A percentile compares a stretch with the other conserved stretches of the same genome.
Conservation (phyloP, 129 eudicot genomes). For the Cynara cardunculus region DNA sequence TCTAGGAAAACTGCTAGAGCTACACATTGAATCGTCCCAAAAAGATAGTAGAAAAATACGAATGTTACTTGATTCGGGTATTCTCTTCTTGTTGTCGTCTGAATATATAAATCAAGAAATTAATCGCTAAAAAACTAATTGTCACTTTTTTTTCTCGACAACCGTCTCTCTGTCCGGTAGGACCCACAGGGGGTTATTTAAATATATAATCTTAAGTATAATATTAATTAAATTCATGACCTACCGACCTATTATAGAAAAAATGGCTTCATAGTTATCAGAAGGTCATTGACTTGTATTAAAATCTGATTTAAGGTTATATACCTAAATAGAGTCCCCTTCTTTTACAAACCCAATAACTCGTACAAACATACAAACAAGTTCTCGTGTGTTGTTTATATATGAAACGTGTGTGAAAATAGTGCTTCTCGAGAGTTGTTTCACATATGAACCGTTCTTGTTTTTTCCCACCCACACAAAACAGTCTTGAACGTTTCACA, state of each 20-base stretch:
- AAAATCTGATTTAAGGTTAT: no score
- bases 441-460: neutral
- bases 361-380: neutral
- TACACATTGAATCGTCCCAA: constrained; percentile 15
- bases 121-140: neutral
- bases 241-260: no score
- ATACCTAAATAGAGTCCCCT: neutral
- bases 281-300: no score
- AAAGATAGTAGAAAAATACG: constrained; percentile 14
- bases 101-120: neutral
- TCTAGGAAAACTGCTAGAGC: constrained; percentile 11
- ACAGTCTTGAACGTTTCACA: neutral
- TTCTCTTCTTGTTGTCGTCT: neutral
- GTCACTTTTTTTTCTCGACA: no score
- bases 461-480: neutral
- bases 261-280: no score
- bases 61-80: neutral
- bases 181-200: no score
- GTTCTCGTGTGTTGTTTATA: neutral
- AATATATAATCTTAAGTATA: no score
- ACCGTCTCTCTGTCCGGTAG: no score
- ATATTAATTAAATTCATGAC: no score
- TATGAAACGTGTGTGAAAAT: no score
- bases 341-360: neutral
- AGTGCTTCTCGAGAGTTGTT: neutral